These are phyloP conservation scores for Solanum aculeatissimum DNA, from an alignment of 305 asterid species.

Conservation along the genomic window DNA sequence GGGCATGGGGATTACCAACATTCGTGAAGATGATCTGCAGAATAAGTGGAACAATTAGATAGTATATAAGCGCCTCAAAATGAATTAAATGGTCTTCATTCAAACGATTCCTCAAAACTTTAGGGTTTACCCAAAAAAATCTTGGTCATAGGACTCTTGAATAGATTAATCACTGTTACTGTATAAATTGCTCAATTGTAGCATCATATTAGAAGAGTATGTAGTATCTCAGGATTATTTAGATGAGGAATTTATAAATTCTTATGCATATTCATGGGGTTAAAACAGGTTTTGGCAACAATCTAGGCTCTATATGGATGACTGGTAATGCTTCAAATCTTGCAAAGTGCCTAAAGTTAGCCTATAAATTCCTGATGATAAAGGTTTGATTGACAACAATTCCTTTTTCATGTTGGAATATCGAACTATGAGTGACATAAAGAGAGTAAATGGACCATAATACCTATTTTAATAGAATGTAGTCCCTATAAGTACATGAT, in stretches of 20 bases:
- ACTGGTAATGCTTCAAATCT: neutral
- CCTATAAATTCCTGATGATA: neutral
- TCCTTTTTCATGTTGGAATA: neutral
- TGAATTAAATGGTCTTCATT: neutral
- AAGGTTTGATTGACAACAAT: neutral
- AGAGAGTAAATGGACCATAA: neutral
- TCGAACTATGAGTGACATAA: neutral
- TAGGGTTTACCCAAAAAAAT: neutral
- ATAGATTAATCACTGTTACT: neutral
- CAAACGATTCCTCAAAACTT: neutral
- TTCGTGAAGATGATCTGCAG: constrained; percentile 85
- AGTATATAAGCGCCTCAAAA: neutral
- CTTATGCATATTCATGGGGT: neutral
- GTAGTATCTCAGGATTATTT: neutral
- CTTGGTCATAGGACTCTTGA: neutral
- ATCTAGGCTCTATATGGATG: neutral
- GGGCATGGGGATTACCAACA: constrained; percentile 96
- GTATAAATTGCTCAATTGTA: neutral
- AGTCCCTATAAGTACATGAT: neutral
- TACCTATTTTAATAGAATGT: neutral
- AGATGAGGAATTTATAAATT: neutral
- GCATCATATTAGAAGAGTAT: neutral
- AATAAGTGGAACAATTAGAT: constrained; percentile 1
- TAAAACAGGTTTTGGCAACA: neutral
- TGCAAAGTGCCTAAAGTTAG: neutral